Conservation (phyloP, 2,329 filamentous ascomycete species). For the Hypoxylon sp. region DNA sequence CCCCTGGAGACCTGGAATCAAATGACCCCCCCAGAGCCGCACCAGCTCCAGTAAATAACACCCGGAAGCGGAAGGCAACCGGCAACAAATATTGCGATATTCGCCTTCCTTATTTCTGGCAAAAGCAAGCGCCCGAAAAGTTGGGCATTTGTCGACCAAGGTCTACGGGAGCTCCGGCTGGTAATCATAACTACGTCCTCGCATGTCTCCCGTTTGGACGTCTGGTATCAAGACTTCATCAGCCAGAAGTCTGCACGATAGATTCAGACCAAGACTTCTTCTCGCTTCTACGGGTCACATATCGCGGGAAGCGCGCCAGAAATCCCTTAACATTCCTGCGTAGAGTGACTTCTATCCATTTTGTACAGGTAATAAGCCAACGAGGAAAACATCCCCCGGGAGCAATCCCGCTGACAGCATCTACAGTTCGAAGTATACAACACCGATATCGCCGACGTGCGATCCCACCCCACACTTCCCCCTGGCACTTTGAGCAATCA, state of each 20-base stretch:
- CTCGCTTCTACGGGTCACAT: not conserved
- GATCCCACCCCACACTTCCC: not conserved
- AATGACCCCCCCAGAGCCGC: not conserved
- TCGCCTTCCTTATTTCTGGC: not conserved
- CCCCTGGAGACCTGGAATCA: not conserved
- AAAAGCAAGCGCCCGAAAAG: not conserved
- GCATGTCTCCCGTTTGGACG: constrained; percentile 1
- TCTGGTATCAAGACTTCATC: not conserved
- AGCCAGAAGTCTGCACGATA: not conserved
- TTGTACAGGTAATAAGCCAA: constrained; percentile 10
- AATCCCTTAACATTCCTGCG: not conserved
- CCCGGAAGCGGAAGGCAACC: too few relatives aligned
- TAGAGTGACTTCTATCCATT: not conserved
- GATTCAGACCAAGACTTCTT: constrained; percentile 4
- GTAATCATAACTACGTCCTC: not conserved
- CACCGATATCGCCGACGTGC: not conserved
- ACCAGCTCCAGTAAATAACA: not conserved
- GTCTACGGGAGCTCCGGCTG: not conserved
- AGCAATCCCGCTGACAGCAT: not conserved
- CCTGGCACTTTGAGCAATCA: not conserved
- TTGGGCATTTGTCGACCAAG: not conserved
- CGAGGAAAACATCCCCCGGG: not conserved
- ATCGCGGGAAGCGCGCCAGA: not conserved
- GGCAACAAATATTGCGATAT: too few relatives aligned
- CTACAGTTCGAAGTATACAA: not conserved